Evolutionary conservation across 2,329 filamentous ascomycete genomes (phyloP).

Genomic region (Fusarium caatingaense): DNA sequence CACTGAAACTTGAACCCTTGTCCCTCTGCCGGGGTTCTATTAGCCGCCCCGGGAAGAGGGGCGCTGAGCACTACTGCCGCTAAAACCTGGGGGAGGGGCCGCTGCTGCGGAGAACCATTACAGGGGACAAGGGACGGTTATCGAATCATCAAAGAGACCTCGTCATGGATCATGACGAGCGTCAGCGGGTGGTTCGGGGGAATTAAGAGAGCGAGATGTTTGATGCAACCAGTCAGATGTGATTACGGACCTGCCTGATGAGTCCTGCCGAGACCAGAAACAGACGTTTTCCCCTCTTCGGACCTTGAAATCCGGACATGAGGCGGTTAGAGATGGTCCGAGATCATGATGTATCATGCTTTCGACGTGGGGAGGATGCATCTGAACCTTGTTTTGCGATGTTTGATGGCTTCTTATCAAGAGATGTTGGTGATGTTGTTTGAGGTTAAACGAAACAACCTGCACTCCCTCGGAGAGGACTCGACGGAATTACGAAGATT

Average conservation of each 20-base stretch:
- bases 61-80: conserved; percentile 24
- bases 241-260: conserved; percentile 21
- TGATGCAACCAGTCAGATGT: not conserved
- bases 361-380: not conserved
- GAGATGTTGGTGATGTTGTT: not conserved
- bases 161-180: conserved; percentile 22
- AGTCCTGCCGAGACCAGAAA: conserved; percentile 18
- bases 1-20: conserved; percentile 22
- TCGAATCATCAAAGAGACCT: conserved; percentile 24
- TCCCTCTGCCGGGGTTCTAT: conserved; percentile 28
- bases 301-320: conserved; percentile 30
- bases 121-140: conserved; percentile 10
- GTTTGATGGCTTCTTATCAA: not conserved
- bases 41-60: conserved; percentile 39
- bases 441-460: not conserved
- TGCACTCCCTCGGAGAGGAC: not conserved
- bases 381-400: not conserved
- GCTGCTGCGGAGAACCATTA: conserved; percentile 18
- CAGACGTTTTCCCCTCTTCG: conserved; percentile 23
- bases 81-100: conserved; percentile 42
- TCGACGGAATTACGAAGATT: not conserved
- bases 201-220: conserved; percentile 6
- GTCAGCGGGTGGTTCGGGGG: conserved; percentile 33
- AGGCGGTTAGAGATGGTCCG: conserved; percentile 23
- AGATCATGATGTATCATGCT: conserved; percentile 32